A percentile compares a stretch with the other conserved stretches of the same genome.
These are phyloP conservation scores for Hypoxylon crocopeplum DNA, from an alignment of 495 filamentous ascomycete genomes.

Conservation along the genomic window DNA sequence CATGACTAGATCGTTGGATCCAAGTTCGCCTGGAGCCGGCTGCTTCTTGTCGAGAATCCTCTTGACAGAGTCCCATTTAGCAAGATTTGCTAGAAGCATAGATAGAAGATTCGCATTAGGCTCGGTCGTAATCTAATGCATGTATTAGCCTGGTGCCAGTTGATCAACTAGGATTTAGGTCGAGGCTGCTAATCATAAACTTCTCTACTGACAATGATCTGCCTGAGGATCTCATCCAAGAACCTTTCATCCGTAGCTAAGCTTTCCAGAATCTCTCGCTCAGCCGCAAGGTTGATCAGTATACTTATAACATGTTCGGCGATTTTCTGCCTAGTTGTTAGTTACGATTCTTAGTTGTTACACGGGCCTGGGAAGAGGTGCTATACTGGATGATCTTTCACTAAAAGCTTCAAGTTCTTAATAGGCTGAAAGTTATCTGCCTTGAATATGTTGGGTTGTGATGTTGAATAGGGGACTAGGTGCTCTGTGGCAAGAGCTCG, in stretches of 20 bases:
- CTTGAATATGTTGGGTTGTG: slow-evolving; percentile 85
- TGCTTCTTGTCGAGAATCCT: slow-evolving; percentile 71
- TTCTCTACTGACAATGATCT: slow-evolving; percentile 73
- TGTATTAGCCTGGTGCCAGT: slow-evolving; percentile 12
- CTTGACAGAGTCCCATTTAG: slow-evolving; percentile 76
- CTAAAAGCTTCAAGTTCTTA: slow-evolving; percentile 86
- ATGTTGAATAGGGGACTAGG: slow-evolving; percentile 80
- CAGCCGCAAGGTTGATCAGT: slow-evolving; percentile 86
- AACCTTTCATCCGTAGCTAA: slow-evolving; percentile 84
- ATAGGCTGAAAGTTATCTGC: slow-evolving; percentile 76
- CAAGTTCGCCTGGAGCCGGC: slow-evolving; percentile 60
- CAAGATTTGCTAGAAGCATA: slow-evolving; percentile 92
- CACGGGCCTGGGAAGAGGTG: neutral
- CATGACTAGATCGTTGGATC: slow-evolving; percentile 75
- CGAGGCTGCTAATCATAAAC: neutral
- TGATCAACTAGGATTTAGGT: neutral
- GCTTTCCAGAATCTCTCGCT: slow-evolving; percentile 71
- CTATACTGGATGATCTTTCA: slow-evolving; percentile 78
- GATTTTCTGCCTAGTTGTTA: slow-evolving; percentile 66
- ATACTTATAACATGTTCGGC: slow-evolving; percentile 93
- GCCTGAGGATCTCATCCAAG: slow-evolving; percentile 70
- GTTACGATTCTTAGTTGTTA: neutral
- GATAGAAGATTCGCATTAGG: slow-evolving; percentile 81
- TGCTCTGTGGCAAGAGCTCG: slow-evolving; percentile 79
- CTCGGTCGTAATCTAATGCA: slow-evolving; percentile 56